These are phyloP conservation scores for Diplodia intermedia DNA, from an alignment of 2,329 filamentous ascomycete species.

Conservation along the genomic window DNA sequence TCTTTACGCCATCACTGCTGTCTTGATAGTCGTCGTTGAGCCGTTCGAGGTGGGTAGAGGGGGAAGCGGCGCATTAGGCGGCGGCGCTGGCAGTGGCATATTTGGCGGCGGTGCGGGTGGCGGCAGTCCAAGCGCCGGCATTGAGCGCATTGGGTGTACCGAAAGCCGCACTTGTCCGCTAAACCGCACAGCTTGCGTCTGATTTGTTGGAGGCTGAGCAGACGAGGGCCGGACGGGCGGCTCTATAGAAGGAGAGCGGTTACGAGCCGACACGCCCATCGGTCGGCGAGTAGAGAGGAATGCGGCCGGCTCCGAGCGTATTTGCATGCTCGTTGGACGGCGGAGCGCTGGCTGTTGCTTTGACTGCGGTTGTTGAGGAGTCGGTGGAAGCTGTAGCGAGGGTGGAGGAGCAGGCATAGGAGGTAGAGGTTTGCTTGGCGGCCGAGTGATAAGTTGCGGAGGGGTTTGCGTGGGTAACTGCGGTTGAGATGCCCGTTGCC, in stretches of 20 bases:
- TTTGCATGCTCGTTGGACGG: constrained; percentile 54
- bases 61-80: constrained; percentile 33
- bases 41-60: constrained; percentile 13
- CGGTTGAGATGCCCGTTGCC: constrained; percentile 24
- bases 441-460: neutral
- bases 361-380: constrained; percentile 15
- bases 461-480: constrained; percentile 6
- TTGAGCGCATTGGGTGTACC: constrained; percentile 38
- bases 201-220: constrained; percentile 1
- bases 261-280: constrained; percentile 28
- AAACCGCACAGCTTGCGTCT: neutral
- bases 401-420: constrained; percentile 33
- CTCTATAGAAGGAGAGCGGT: constrained; percentile 17
- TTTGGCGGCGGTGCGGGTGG: constrained; percentile 56
- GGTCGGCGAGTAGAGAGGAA: constrained; percentile 51
- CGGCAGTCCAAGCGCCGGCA: constrained; percentile 51
- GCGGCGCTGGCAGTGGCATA: constrained; percentile 53
- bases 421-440: constrained; percentile 27
- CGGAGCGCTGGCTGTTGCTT: constrained; percentile 41
- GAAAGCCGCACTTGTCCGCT: constrained; percentile 31
- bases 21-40: constrained; percentile 19
- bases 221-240: constrained; percentile 12
- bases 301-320: constrained; percentile 52
- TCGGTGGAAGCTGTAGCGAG: constrained; percentile 33
- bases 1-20: constrained; percentile 22